Base-by-base conservation (phyloP, 352 stramenopile genomes). In the Phytophthora megakarya region DNA sequence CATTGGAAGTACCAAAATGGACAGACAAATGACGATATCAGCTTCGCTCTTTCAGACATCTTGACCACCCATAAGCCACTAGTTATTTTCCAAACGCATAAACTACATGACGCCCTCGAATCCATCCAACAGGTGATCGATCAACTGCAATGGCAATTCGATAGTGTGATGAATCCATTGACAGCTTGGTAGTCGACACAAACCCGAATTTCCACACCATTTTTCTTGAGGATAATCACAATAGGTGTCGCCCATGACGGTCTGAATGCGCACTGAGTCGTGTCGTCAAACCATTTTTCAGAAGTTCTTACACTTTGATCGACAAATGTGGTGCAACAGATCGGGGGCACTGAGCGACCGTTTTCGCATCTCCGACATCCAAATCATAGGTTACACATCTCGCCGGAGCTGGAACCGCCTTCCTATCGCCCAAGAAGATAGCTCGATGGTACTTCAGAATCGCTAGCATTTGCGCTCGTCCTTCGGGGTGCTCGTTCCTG, bases 141-240 rank as follows among this genome's bases (percentile, higher is more conserved):
- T 59, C 38, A 50, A 18, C 3, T 22, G 51, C 5, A 50, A 3
- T 38, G 51, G 26, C 50, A 59, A 23, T 42, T 39, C 1, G 25
- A 49, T 7, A 59, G 39, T n/a, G 16, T 22, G 18, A 59, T 59
- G 12, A 59, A 59, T 1, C 25, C 2, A 8, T 59, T 50, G 6
- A 59, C 51, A 1, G 44, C 23, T n/a, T 38, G 51, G 15, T 59
- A 59, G n/a, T 59, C 25, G 30, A 50, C 50, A 21, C 38, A 49
- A 23, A 50, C 50, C 10, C 51, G 22, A 26, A 59, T 59, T 11
- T 43, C 51, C 4, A 50, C n/a, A 0, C 38, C 39, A 32, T 59
- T 59, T n/a, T 61, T 60, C n/a, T 60, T 51, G 1, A 60, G 16
- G n/a, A 61, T 38, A 18, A 57, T 46, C 5, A 57, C 49, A 26